A percentile compares a stretch with the other conserved stretches of the same genome.
These are phyloP conservation scores for Edaphochlamys debaryana DNA, from an alignment of 139 green algal genomes.

Conservation along the genomic window DNA sequence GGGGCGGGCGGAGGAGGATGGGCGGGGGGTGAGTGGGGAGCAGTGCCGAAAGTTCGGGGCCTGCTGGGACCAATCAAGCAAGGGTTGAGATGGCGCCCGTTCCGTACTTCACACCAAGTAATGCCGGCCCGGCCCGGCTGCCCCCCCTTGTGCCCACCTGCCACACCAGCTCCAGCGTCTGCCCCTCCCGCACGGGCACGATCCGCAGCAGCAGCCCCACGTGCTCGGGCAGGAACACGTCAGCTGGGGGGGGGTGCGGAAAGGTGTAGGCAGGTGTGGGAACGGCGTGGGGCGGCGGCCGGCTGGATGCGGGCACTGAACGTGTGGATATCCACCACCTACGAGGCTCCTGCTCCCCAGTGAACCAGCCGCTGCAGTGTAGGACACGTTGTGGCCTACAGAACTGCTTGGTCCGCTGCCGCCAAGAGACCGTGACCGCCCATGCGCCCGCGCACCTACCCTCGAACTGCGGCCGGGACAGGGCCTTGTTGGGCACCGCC, in stretches of 20 bases:
- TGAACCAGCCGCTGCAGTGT: no score
- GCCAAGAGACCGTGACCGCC: no score
- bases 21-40: not conserved
- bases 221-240: slow-evolving; percentile 55
- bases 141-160: slow-evolving; percentile 32
- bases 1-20: not conserved
- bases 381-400: no score
- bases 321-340: no score
- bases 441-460: not conserved
- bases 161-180: slow-evolving; percentile 86
- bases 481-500: slow-evolving; percentile 59
- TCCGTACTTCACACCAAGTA: not conserved
- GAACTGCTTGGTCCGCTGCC: no score
- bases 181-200: slow-evolving; percentile 81
- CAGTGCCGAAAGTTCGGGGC: no score
- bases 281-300: no score
- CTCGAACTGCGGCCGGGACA: slow-evolving; percentile 48
- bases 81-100: no score
- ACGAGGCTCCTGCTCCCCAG: no score
- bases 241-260: not conserved
- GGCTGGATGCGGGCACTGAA: no score
- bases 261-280: not conserved
- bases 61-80: no score
- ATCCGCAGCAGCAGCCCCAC: slow-evolving; percentile 55
- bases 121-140: not conserved